Conservation (phyloP, 306 rosid species). For the Cotoneaster glaucophyllus region DNA sequence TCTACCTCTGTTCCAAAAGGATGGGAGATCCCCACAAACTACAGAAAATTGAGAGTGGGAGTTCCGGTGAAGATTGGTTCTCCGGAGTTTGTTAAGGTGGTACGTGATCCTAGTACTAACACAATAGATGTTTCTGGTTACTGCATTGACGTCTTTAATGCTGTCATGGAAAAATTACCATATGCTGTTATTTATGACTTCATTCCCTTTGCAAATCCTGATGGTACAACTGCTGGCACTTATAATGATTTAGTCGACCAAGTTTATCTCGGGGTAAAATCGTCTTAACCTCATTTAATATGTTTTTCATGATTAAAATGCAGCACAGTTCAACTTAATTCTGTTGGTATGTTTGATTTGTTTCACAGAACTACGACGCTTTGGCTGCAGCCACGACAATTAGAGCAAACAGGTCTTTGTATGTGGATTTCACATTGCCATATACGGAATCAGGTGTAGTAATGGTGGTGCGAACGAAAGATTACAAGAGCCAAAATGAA, state of each 20-base stretch:
- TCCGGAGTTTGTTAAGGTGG: slow-evolving; percentile 30
- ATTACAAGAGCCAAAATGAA: slow-evolving; percentile 14
- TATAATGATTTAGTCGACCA: slow-evolving; percentile 22
- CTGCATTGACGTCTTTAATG: slow-evolving; percentile 48
- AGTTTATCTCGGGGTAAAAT: slow-evolving; percentile 42
- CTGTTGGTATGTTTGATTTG: too few species aligned
- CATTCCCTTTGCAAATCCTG: slow-evolving; percentile 14
- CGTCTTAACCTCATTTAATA: not conserved
- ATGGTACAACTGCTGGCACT: slow-evolving; percentile 12
- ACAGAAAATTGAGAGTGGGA: slow-evolving; percentile 33
- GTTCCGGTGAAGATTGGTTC: slow-evolving; percentile 37
- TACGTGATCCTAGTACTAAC: slow-evolving; percentile 14
- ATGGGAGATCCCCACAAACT: slow-evolving; percentile 30
- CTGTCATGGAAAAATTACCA: slow-evolving; percentile 26
- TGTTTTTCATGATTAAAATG: not conserved
- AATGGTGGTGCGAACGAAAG: slow-evolving; percentile 29
- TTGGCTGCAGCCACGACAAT: slow-evolving; percentile 9
- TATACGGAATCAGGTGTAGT: slow-evolving; percentile 44
- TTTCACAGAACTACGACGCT: slow-evolving; percentile 6
- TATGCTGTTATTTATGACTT: slow-evolving; percentile 24
- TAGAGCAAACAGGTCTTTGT: slow-evolving; percentile 23
- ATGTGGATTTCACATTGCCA: slow-evolving; percentile 40
- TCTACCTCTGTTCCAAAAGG: slow-evolving; percentile 24
- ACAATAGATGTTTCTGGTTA: slow-evolving; percentile 26
- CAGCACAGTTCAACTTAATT: too few species aligned